A percentile compares a stretch with the other conserved stretches of the same genome.
Evolutionary conservation across 2,329 filamentous ascomycete species (phyloP).

Genomic region (Immersiporthe knoxdaviesiana): DNA sequence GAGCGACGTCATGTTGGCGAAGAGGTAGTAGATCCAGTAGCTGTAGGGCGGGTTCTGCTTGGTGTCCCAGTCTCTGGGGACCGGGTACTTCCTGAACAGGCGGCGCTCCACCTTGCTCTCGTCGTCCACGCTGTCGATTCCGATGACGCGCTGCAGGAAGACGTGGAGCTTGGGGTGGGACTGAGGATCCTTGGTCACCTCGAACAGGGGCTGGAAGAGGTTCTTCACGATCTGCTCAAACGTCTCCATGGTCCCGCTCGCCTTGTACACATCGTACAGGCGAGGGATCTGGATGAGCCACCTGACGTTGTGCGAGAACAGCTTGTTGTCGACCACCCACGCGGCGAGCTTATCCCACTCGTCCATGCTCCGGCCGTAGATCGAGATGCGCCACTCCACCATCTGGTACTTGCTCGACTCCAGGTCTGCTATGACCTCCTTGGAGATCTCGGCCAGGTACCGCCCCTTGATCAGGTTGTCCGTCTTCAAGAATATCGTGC

Average conservation of each 20-base stretch:
- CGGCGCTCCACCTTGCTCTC: slow-evolving; percentile 96
- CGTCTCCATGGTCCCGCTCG: slow-evolving; percentile 80
- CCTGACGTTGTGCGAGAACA: slow-evolving; percentile 95
- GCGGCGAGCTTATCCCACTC: slow-evolving; percentile 98
- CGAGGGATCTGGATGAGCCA: slow-evolving; percentile 97
- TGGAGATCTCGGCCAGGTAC: slow-evolving; percentile 95
- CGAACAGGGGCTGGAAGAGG: slow-evolving; percentile 90
- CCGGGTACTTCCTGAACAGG: slow-evolving; percentile 93
- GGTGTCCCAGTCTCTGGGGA: slow-evolving; percentile 84
- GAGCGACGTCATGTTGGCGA: slow-evolving; percentile 88
- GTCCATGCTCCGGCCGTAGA: slow-evolving; percentile 88
- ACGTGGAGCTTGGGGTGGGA: slow-evolving; percentile 92
- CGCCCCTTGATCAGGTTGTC: slow-evolving; percentile 97
- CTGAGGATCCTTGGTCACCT: slow-evolving; percentile 85
- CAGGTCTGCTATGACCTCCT: slow-evolving; percentile 94
- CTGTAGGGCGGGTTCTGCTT: slow-evolving; percentile 97
- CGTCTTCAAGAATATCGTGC: slow-evolving; percentile 98
- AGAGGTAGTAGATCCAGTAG: slow-evolving; percentile 98
- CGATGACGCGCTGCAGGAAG: slow-evolving; percentile 92
- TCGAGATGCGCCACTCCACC: slow-evolving; percentile 98
- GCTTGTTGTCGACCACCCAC: slow-evolving; percentile 97
- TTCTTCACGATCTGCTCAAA: slow-evolving; percentile 92
- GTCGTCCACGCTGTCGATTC: slow-evolving; percentile 96
- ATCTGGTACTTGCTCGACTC: slow-evolving; percentile 99
- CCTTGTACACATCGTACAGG: slow-evolving; percentile 94